Evolutionary conservation across 495 filamentous ascomycete genomes (phyloP), one percentile per base, ranked within the genome.

Genomic region (Parmelia sp.): DNA sequence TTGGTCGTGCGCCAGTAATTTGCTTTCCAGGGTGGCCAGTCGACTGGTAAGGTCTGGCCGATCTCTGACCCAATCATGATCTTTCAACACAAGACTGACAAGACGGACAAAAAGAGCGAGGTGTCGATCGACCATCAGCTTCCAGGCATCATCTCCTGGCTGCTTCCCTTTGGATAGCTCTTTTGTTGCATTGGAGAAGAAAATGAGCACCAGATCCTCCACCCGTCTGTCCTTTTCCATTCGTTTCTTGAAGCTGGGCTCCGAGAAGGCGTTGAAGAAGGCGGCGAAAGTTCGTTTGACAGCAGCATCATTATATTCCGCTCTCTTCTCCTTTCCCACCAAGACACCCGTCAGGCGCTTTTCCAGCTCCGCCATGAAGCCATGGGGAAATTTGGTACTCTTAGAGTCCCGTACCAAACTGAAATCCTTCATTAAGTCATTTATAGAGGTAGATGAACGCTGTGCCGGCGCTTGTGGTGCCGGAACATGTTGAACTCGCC

Each of bases 191-290:
- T 87, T 92, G 67, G 84, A 96, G 82, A 86, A 97, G 78, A 87
- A 97, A 69, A 87, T 97, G 45, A 93, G 80, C 42, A 93, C 82
- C 37, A 93, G 76, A 69, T 96, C 92, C 74, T 99, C 95, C 27
- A 96, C 87, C 70, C 92, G 86, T 60, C 95, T 84, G 72, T 97
- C 94, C 76, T 96, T 96, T 69, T 96, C 91, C 80, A 96, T 89
- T 59, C 82, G 79, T 71, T 87, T 88, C 61, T 84, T 84, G 69
- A 88, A 91, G 35, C 82, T 82, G 51, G 85, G 83, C 60, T 89
- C 84, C 63, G 86, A 90, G 70, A 93, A 81, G 35, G 85, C 83
- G 65, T 90, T 91, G 69, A 90, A 82, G 74, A 89, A 93, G 59
- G 80, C 88, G 66, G 83, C 92, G 77, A 90, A 97, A 62, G 84